A percentile compares a stretch with the other conserved stretches of the same genome.
Evolutionary conservation across 805 yeast genomes (phyloP).

Genomic region (Cyberlindnera mississippiensis): DNA sequence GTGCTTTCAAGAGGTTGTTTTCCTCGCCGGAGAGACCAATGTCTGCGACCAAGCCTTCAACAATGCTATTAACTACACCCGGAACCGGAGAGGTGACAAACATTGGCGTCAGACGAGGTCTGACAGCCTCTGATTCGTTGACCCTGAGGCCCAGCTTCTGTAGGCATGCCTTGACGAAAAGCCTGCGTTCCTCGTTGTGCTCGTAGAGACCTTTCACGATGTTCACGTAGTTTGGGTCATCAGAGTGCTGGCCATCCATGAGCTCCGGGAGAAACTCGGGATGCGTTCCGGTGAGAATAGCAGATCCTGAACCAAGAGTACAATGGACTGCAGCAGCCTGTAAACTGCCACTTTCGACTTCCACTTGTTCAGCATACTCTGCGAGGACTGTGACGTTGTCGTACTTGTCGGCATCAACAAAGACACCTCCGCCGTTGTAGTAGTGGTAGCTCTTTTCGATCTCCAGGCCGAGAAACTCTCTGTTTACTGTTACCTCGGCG

Average conservation of each 20-base stretch:
- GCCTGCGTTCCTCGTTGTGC: constrained; percentile 45
- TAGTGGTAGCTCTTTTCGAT: constrained; percentile 38
- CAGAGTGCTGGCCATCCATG: constrained; percentile 35
- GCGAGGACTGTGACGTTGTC: constrained; percentile 71
- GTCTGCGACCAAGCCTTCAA: constrained; percentile 29
- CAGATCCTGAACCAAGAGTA: constrained; percentile 69
- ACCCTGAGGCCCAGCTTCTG: constrained; percentile 64
- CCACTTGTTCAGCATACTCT: constrained; percentile 50
- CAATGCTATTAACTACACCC: constrained; percentile 29
- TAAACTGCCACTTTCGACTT: constrained; percentile 40
- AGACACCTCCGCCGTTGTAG: constrained; percentile 88
- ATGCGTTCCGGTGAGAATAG: constrained; percentile 78
- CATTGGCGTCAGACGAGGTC: constrained; percentile 71
- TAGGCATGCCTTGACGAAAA: constrained; percentile 56
- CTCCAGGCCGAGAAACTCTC: constrained; percentile 29
- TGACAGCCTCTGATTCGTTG: constrained; percentile 43
- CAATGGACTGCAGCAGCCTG: constrained; percentile 72
- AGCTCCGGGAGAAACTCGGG: constrained; percentile 76
- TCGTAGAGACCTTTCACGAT: constrained; percentile 40
- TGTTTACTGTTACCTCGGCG: constrained; percentile 40
- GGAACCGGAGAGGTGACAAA: constrained; percentile 43
- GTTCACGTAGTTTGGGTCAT: constrained; percentile 28
- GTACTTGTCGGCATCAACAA: constrained; percentile 66
- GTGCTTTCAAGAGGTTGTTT: constrained; percentile 44
- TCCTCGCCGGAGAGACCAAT: constrained; percentile 34